Base-by-base conservation (phyloP, 2,329 filamentous ascomycete genomes). In the Cladophialophora carrionii region DNA sequence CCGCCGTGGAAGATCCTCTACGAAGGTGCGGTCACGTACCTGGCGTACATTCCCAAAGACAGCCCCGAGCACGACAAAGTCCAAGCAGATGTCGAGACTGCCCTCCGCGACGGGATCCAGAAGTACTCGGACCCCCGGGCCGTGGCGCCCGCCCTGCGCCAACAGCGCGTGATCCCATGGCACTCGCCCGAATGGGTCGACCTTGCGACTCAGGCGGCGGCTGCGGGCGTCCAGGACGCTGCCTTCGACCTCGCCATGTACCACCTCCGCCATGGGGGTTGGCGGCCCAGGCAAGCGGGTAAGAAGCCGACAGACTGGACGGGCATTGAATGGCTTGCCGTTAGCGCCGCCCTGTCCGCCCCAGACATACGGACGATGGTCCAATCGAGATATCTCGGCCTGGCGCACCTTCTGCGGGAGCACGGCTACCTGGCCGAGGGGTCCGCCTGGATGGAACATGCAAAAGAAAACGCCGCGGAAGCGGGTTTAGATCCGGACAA, bases 261-360 rank as follows among this genome's bases (percentile, higher is more conserved):
- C 48, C 48, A 67, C 22, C 57, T 70, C n/a, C 41, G 49, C 14
- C 61, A 65, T 58, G 66, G 69, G 12, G 68, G 67, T n/a, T 71
- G 69, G 59, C 57, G 62, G 26, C 56, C 62, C n/a, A 43, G 41
- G 6, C 20, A 29, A 22, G 46, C 20, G n/a, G 49, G 31, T 26
- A 56, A 26, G 31, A 49, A 57, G 17, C 56, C 59, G 12, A 62
- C 59, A 24, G 59, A 41, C 22, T 65, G 63, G 56, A 61, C 61
- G 14, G 66, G 68, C 32, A 51, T 68, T 9, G 61, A 63, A 37
- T 70, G 68, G 68, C 59, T 70, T 14, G 63, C 41, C 14, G 53
- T 68, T 29, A 66, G 65, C 51, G 65, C 65, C 26, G 66, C 63
- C 20, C 34, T 64, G 54, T 61, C 54, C 3, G 53, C 51, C 14